Base-by-base conservation (phyloP, 768 basidiomycete species). In the Calvatia gigantea region DNA sequence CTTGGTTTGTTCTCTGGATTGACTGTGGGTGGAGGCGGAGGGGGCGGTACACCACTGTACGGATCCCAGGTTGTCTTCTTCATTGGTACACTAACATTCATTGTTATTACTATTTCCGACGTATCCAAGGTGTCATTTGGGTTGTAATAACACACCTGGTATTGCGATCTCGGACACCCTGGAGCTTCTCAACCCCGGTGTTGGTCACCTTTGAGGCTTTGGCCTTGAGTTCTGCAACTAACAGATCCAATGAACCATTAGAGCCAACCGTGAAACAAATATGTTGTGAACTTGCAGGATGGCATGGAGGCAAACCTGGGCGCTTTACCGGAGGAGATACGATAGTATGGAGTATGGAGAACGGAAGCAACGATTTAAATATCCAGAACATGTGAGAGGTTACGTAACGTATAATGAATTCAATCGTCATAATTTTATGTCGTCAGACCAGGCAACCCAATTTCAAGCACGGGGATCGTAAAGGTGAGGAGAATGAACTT, bases 21-120 rank as follows among this genome's bases (percentile, higher is more conserved):
- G 11, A 69, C 62, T 53, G 70, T 64, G 5, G 78, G 73, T 17
- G 78, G 70, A n/a, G 80, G 76, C 7, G 79, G 75, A 0, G 79
- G 75, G 1, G 83, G 75, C 5, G 76, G 70, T n/a, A 72, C 69
- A 23, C 79, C 80, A 62, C 77, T 82, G 57, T 81, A 77, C 33
- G 73, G 84, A 65, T 87, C 80, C 84, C 85, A 87, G 59, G 79
- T 85, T 6, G 82, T 80, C 54, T 82, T 82, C 55, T 78, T 80
- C 63, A 86, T 67, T 2, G 86, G 78, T 5, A 76, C 69, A 61
- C 86, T 86, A n/a, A 57, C 14, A 38, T 23, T 2, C 17, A 50
- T 35, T 41, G 19, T 46, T 54, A 42, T 37, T 21, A 42, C n/a
- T 23, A 29, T 38, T 15, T 23, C 6, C 23, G 19, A 7, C 29